Base-by-base conservation (phyloP, 2,329 filamentous ascomycete species). In the Alternaria atra region DNA sequence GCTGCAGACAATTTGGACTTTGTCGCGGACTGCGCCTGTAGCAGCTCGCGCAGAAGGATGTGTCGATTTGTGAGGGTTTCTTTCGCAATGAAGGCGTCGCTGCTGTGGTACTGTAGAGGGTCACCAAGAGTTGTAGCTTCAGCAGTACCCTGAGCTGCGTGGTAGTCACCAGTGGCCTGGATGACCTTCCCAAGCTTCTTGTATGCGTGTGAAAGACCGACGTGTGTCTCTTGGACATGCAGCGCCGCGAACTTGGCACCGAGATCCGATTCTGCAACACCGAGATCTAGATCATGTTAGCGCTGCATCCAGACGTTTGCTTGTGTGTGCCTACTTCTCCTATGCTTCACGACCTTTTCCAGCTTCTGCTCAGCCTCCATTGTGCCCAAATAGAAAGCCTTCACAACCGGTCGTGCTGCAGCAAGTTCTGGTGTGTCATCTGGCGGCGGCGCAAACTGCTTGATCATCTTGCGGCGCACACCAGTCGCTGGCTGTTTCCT, bases 321-420 rank as follows among this genome's bases (percentile, higher is more conserved):
- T 17, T 29, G 13, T 51, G 20, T n/a, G 8, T 6, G 46, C 62
- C 68, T 87, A 97, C 94, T 92, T 89, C 94, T 87, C 75, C 95
- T 87, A 62, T 91, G 89, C 81, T 97, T 98, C 67, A 99, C 95
- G 34, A 98, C 87, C 76, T 90, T 92, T 75, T 99, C 95, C 32
- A 99, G 89, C 81, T 97, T 98, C 80, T 99, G 95, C 43, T 93
- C 93, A n/a, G 93, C 89, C 76, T 98, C 95, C 93, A 99, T 97
- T 6, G 93, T 90, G 20, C 92, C 93, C 23, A 99, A 84, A 75
- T 99, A 99, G 77, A 99, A 98, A 48, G 94, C 86, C 82, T 99
- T 99, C 37, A 98, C 95, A 43, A 93, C 85, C 0, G 95, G 95
- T 54, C 95, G 88, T 20, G 94, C 93, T 71, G 95, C 90, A 65